Percentiles rank a stretch among this genome's conserved stretches.
phyloP scores from a whole-genome alignment of 257 asterid genomes.

The Salvia hispanica region DNA sequence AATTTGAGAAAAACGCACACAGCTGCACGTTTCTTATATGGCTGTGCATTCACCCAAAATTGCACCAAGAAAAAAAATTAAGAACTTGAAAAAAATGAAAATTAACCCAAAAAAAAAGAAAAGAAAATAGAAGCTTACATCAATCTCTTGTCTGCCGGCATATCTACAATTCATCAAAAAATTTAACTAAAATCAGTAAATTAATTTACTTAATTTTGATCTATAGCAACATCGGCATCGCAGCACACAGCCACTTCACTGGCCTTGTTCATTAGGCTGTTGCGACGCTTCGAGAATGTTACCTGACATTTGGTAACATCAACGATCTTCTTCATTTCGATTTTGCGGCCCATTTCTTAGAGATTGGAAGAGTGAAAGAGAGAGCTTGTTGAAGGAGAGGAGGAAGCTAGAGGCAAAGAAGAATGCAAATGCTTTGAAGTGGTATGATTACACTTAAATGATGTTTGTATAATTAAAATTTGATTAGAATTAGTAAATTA shows the following conservation, averaged over 20 bases:
- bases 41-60: constrained; percentile 33
- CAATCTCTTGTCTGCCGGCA: constrained; percentile 49
- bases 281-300: constrained; percentile 63
- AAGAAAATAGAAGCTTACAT: no score
- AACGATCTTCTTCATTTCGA: constrained; percentile 58
- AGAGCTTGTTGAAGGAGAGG: no score
- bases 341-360: constrained; percentile 54
- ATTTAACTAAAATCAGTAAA: background rate
- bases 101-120: no score
- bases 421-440: no score
- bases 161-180: constrained; percentile 7
- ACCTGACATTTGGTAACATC: constrained; percentile 57
- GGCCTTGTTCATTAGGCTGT: constrained; percentile 55
- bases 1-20: background rate
- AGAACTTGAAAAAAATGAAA: no score
- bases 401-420: no score
- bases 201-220: no score
- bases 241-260: constrained; percentile 46
- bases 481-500: no score
- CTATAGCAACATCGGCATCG: constrained; percentile 51
- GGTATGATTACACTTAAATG: no score
- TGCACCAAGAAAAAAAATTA: no score
- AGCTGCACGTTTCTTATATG: constrained; percentile 57
- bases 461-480: no score
- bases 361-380: no score